Conservation (phyloP, 805 yeast genomes). For the Sugiyamaella smithiae region DNA sequence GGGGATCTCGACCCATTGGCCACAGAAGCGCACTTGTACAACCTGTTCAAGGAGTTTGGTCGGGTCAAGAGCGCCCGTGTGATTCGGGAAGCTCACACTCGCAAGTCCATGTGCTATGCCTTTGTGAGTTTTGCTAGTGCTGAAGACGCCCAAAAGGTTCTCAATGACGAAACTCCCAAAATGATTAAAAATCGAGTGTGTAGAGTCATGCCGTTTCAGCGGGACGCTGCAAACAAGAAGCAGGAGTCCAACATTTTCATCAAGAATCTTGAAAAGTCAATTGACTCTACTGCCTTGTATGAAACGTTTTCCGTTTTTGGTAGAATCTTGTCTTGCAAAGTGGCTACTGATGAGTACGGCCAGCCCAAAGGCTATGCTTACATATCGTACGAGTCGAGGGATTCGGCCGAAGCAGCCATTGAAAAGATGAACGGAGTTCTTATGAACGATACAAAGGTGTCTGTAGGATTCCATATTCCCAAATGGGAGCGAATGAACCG, state of each 20-base stretch:
- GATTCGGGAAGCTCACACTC: constrained; percentile 85
- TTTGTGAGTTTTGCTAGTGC: constrained; percentile 78
- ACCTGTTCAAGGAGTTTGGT: constrained; percentile 69
- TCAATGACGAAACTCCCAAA: constrained; percentile 78
- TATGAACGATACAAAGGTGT: constrained; percentile 34
- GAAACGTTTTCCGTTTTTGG: constrained; percentile 53
- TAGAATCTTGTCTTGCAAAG: constrained; percentile 47
- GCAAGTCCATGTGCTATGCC: constrained; percentile 87
- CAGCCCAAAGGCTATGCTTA: constrained; percentile 59
- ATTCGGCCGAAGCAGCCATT: constrained; percentile 63
- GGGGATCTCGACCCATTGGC: constrained; percentile 77
- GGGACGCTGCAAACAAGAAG: constrained; percentile 44
- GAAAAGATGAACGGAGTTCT: constrained; percentile 48
- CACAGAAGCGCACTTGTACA: constrained; percentile 63
- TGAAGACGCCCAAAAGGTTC: constrained; percentile 78
- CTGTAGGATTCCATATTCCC: constrained; percentile 63
- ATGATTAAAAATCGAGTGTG: constrained; percentile 81
- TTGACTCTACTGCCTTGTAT: constrained; percentile 50
- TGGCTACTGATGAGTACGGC: constrained; percentile 47
- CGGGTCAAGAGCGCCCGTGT: constrained; percentile 85
- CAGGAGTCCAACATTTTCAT: constrained; percentile 54
- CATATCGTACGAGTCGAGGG: constrained; percentile 56
- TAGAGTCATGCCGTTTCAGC: constrained; percentile 92
- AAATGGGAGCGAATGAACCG: constrained; percentile 56
- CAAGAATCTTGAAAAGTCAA: constrained; percentile 53